These are phyloP conservation scores for Capsicum chinense DNA, from an alignment of 257 asterid genomes.

Conservation along the genomic window DNA sequence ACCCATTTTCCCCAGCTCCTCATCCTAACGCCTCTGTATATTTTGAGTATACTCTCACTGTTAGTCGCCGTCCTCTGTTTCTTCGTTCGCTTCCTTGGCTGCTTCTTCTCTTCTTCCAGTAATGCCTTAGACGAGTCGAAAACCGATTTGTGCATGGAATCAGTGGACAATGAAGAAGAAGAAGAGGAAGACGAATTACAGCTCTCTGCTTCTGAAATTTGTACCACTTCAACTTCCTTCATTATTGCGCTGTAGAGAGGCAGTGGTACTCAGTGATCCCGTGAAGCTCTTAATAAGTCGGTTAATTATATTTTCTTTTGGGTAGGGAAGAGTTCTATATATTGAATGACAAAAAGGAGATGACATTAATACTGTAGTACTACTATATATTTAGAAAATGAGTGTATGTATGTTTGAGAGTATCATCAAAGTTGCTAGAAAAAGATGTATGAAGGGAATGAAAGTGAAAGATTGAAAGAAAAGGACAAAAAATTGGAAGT, in stretches of 20 bases:
- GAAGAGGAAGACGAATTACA: neutral
- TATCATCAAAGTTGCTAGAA: neutral
- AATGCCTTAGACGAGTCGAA: neutral
- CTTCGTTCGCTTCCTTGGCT: constrained; percentile 10
- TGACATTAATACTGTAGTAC: neutral
- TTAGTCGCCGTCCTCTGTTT: constrained; percentile 16
- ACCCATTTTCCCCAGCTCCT: constrained; percentile 34
- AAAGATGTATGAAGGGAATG: neutral
- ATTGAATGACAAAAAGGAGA: neutral
- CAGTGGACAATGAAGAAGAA: neutral
- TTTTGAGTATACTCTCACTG: neutral
- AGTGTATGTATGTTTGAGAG: neutral
- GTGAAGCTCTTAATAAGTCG: neutral
- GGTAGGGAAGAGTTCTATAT: neutral
- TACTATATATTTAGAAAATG: neutral
- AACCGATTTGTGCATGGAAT: neutral
- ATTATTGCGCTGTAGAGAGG: too few relatives aligned
- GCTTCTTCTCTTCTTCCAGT: neutral
- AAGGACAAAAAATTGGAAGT: constrained; percentile 31
- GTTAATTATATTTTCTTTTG: neutral
- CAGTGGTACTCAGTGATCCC: neutral
- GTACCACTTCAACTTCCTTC: constrained; percentile 26
- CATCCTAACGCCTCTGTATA: constrained; percentile 31
- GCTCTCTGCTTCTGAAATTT: constrained; percentile 1
- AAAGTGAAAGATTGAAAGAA: neutral